Percentiles rank a stretch among this genome's conserved stretches.
Evolutionary conservation across 1,139 yeast species (phyloP).

Genomic region (Pneumocystis carinii): DNA sequence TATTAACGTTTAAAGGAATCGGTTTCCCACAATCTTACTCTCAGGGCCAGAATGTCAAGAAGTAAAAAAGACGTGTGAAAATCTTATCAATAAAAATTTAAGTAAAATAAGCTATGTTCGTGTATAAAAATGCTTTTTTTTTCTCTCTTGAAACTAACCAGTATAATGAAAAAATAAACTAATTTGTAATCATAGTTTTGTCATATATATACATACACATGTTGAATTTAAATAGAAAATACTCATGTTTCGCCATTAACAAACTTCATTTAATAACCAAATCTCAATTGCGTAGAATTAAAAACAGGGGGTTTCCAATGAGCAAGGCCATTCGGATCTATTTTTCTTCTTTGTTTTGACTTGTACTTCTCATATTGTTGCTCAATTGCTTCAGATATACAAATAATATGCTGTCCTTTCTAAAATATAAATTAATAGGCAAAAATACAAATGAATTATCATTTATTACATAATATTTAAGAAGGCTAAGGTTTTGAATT

Average conservation of each 20-base stretch:
- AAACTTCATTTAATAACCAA: conserved; percentile 56
- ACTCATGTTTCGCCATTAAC: too few relatives aligned
- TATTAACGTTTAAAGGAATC: neutral
- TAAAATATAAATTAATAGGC: conserved; percentile 25
- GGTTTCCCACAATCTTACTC: neutral
- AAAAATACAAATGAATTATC: neutral
- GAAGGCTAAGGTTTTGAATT: conserved; percentile 73
- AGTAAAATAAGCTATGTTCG: neutral
- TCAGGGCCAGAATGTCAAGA: neutral
- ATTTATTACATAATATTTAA: conserved; percentile 37
- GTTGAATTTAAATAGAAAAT: too few relatives aligned
- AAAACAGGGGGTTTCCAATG: conserved; percentile 93
- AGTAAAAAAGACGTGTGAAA: neutral
- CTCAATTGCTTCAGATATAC: conserved; percentile 70
- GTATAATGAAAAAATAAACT: too few relatives aligned
- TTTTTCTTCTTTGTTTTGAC: conserved; percentile 49
- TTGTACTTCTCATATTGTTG: conserved; percentile 59
- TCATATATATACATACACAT: too few relatives aligned
- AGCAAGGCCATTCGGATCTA: conserved; percentile 50
- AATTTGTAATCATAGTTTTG: too few relatives aligned
- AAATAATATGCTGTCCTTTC: conserved; percentile 91
- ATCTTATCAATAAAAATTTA: neutral
- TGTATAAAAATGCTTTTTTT: neutral
- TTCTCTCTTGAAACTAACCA: neutral
- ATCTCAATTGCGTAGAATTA: conserved; percentile 87